Evolutionary conservation across 2,329 filamentous ascomycete species (phyloP).

Genomic region (Cladosporium sp.): DNA sequence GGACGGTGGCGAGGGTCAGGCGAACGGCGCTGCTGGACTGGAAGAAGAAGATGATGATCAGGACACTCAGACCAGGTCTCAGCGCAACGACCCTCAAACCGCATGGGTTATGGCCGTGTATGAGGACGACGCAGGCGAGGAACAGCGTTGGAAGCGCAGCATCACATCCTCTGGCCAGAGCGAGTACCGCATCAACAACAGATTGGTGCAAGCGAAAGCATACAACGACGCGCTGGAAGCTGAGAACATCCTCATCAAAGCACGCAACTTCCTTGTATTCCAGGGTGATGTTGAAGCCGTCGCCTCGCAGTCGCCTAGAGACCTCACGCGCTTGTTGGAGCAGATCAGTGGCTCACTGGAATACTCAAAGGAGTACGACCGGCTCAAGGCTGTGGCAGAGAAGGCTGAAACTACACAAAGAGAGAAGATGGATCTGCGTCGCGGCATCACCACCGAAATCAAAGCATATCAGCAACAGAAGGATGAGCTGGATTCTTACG

Average conservation of each 20-base stretch:
- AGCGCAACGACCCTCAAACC: constrained; percentile 77
- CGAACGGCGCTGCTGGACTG: constrained; percentile 55
- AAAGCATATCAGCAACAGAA: constrained; percentile 98
- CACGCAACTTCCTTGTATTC: constrained; percentile 96
- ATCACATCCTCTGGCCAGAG: constrained; percentile 87
- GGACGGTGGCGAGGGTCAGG: constrained; percentile 32
- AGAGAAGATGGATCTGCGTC: constrained; percentile 81
- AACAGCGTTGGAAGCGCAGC: constrained; percentile 92
- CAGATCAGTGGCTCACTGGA: constrained; percentile 97
- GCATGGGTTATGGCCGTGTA: constrained; percentile 99
- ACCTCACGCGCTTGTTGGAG: constrained; percentile 90
- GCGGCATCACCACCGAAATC: constrained; percentile 96
- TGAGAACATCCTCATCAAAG: constrained; percentile 97
- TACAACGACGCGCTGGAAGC: constrained; percentile 91
- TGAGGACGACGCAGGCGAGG: constrained; percentile 92
- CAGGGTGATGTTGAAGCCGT: constrained; percentile 98
- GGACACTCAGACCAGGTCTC: constrained; percentile 62
- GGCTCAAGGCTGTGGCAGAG: constrained; percentile 80
- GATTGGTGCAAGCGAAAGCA: constrained; percentile 79
- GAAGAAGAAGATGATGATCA: constrained; percentile 48
- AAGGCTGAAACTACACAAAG: constrained; percentile 85
- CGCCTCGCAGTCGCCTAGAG: constrained; percentile 89
- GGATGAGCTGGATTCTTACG: constrained; percentile 89
- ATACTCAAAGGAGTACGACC: constrained; percentile 91
- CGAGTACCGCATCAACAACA: constrained; percentile 96